Evolutionary conservation across 2,329 filamentous ascomycete genomes (phyloP), one percentile per base, ranked within the genome.

Genomic region (Calcarisporium arbuscula): DNA sequence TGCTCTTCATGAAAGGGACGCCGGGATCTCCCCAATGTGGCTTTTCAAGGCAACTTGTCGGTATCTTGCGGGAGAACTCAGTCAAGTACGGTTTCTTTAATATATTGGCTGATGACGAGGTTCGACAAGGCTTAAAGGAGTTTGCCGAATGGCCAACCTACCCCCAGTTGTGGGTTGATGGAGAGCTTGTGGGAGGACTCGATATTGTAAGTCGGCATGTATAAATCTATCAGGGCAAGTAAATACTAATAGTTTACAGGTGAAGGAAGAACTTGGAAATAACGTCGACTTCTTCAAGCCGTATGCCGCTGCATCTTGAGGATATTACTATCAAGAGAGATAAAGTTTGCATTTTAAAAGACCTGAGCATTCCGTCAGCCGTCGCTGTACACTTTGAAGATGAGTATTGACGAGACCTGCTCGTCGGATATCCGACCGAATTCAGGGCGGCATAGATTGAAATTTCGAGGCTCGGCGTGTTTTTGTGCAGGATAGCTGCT

Each of bases 41-140:
- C 3, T 98, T 98, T 64, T 94, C 86, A 47, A 72, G 90, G 47
- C 88, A 95, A 65, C 67, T 95, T 28, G 92, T 98, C 28, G 80
- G 70, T 18, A 76, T 98, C 30, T 65, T 98, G 50, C 77, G 92
- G 34, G 90, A 96, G 64, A 82, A 87, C 55, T 83, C 83, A 32
- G 84, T 98, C 41, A 87, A 94, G 58, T 98, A 96, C 59, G 92
- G 92, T 15, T 98, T 98, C 70, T 98, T 98, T 71, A 96, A 98
- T 58, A 98, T 98, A 45, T 64, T 98, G 50, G 92, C 92, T 44
- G 92, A 98, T 57, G 90, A 98, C 53, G 90, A 96, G 60, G 92
- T 98, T 30, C 76, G 92, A 41, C 90, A 96, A 65, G 92, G 92
- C 1, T 65, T 98, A 53, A 98, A 98, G 72, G 86, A 92, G 64